A percentile compares a stretch with the other conserved stretches of the same genome.
phyloP scores from a whole-genome alignment of 2,329 filamentous ascomycete genomes.

The Nothopassalora personata region DNA sequence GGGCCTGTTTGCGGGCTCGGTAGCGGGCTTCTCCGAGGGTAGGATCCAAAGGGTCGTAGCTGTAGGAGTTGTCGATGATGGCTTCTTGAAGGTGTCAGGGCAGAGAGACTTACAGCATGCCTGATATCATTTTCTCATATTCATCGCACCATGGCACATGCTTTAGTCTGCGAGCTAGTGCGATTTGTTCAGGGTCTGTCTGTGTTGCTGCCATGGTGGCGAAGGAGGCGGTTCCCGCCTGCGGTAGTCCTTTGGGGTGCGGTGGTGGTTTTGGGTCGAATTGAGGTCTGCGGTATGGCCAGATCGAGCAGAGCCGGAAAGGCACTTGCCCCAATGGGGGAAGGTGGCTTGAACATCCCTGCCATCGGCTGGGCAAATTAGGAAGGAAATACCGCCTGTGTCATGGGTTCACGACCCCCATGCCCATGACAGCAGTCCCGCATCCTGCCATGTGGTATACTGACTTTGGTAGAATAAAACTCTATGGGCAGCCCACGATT shows the following conservation, averaged over 20 bases:
- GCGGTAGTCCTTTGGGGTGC: too few species aligned
- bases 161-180: constrained; percentile 44
- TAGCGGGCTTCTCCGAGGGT: constrained; percentile 50
- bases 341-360: background rate
- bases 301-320: background rate
- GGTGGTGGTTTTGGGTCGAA: background rate
- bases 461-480: too few species aligned
- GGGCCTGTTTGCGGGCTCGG: constrained; percentile 50
- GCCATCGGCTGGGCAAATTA: background rate
- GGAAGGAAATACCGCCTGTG: background rate
- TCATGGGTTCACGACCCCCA: too few species aligned
- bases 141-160: constrained; percentile 55
- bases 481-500: too few species aligned
- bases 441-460: too few species aligned
- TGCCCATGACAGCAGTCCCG: too few species aligned
- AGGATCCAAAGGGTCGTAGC: constrained; percentile 44
- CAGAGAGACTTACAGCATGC: constrained; percentile 45
- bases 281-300: background rate
- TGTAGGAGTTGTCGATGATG: background rate
- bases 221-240: too few species aligned
- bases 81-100: background rate
- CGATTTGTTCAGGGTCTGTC: constrained; percentile 43
- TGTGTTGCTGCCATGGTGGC: constrained; percentile 27
- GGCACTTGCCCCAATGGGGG: background rate
- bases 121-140: constrained; percentile 61